phyloP scores from a whole-genome alignment of 2,329 filamentous ascomycete species.

The Aureobasidium sp. region DNA sequence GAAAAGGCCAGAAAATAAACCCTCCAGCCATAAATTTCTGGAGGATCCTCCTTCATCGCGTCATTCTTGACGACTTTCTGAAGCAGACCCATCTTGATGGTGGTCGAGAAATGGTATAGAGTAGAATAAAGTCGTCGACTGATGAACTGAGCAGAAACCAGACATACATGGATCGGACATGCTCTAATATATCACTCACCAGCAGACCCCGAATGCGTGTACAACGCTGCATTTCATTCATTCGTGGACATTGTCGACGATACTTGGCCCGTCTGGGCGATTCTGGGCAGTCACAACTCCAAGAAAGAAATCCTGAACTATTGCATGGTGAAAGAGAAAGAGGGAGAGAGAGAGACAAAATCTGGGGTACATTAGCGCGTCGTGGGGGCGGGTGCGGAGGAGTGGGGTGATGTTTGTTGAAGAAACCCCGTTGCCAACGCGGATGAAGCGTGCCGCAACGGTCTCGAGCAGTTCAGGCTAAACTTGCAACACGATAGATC shows the following conservation, averaged over 20 bases:
- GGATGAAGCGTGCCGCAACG: not conserved
- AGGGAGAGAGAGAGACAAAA: not conserved
- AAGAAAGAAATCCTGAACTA: not conserved
- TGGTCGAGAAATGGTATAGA: not conserved
- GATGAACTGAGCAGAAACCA: not conserved
- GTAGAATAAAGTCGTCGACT: not conserved
- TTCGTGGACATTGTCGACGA: conserved; percentile 5
- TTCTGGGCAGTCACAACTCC: not conserved
- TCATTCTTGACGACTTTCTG: conserved; percentile 57
- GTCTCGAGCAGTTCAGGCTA: not conserved
- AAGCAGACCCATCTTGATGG: conserved; percentile 33
- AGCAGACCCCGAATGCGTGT: not conserved
- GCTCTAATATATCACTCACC: conserved; percentile 4
- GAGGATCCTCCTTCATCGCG: conserved; percentile 58
- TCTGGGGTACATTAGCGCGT: not conserved
- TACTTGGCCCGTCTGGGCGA: conserved; percentile 10
- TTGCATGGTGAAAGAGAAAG: not conserved
- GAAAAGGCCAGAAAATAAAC: conserved; percentile 56
- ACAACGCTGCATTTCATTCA: not conserved
- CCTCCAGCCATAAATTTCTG: conserved; percentile 62
- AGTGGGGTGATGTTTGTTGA: not conserved
- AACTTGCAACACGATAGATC: not conserved
- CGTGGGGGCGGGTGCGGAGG: not conserved
- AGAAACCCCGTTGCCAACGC: not conserved
- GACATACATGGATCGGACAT: not conserved